Conservation (phyloP, 352 stramenopile genomes). For the Globisporangium spiculum region DNA sequence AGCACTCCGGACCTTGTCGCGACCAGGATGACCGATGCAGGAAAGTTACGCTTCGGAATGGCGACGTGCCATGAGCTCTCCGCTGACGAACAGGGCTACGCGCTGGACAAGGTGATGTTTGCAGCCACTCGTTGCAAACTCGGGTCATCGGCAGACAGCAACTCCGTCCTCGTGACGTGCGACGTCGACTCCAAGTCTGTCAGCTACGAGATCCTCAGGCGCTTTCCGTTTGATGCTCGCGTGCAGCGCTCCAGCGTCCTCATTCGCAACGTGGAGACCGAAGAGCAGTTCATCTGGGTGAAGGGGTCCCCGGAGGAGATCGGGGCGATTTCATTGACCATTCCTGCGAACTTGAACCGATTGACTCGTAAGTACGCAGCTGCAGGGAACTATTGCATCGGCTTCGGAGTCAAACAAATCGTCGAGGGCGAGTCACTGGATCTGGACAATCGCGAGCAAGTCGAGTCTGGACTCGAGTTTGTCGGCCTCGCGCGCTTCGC, state of each 20-base stretch:
- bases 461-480: slow-evolving; percentile 61
- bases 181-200: neutral
- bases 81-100: slow-evolving; percentile 37
- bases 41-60: slow-evolving; percentile 29
- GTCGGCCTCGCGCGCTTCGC: slow-evolving; percentile 76
- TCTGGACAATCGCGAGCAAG: slow-evolving; percentile 23
- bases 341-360: slow-evolving; percentile 25
- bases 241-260: slow-evolving; percentile 47
- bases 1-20: neutral
- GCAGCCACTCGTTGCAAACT: slow-evolving; percentile 22
- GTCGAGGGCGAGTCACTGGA: slow-evolving; percentile 11
- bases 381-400: slow-evolving; percentile 66
- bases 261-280: slow-evolving; percentile 30
- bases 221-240: slow-evolving; percentile 48
- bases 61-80: slow-evolving; percentile 47
- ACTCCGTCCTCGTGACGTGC: slow-evolving; percentile 23
- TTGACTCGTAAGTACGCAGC: slow-evolving; percentile 27
- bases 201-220: slow-evolving; percentile 28
- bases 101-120: slow-evolving; percentile 57
- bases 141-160: neutral
- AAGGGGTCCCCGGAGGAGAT: slow-evolving; percentile 42
- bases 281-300: slow-evolving; percentile 36
- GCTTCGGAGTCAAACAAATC: slow-evolving; percentile 35
- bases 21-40: neutral
- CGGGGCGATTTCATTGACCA: slow-evolving; percentile 3